Percentiles rank a stretch among this genome's conserved stretches.
These are phyloP conservation scores for Dendrocalamus latiflorus DNA, from an alignment of 202 grass and related monocot genomes.

Conservation along the genomic window DNA sequence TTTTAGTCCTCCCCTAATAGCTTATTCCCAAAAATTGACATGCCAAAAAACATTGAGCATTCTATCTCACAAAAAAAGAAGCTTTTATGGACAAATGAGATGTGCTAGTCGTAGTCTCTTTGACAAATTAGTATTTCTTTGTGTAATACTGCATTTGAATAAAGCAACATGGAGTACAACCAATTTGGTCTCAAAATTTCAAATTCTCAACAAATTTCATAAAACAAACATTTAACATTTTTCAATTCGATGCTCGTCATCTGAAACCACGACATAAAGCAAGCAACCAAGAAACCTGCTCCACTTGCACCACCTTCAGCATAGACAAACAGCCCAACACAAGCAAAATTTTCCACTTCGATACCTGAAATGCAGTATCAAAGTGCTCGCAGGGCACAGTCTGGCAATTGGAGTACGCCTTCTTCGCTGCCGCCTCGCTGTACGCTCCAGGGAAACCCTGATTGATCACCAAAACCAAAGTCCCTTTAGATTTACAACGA, in stretches of 20 bases:
- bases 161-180: background rate
- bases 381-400: conserved; percentile 87
- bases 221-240: background rate
- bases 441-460: conserved; percentile 80
- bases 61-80: background rate
- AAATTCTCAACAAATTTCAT: background rate
- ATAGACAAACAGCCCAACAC: background rate
- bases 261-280: background rate
- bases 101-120: background rate
- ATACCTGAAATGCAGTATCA: conserved; percentile 76
- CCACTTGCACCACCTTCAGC: background rate
- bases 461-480: background rate
- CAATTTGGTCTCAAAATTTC: background rate
- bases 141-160: background rate
- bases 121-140: background rate
- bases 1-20: background rate
- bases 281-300: background rate
- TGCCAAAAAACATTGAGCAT: background rate
- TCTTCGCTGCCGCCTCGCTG: conserved; percentile 77
- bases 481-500: background rate
- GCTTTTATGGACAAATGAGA: background rate
- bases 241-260: background rate
- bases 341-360: background rate
- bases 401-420: conserved; percentile 83
- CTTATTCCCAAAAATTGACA: background rate